Conservation (phyloP, 257 asterid genomes). For the Nemophila menziesii region DNA sequence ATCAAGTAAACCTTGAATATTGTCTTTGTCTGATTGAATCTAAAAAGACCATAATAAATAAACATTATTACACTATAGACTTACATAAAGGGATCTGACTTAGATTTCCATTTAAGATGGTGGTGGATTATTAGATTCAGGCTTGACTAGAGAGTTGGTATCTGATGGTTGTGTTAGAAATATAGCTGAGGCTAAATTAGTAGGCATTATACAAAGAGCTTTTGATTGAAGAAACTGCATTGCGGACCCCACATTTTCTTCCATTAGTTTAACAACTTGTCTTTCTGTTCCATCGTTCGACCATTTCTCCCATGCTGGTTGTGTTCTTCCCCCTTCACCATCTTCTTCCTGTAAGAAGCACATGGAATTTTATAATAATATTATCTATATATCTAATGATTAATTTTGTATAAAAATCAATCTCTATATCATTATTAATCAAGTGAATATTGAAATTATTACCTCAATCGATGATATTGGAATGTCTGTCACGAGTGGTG, state of each 20-base stretch:
- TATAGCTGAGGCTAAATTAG: slow-evolving; percentile 85
- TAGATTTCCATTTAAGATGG: slow-evolving; percentile 29
- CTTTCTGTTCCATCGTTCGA: slow-evolving; percentile 94
- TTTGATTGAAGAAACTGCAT: slow-evolving; percentile 97
- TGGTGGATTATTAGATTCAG: slow-evolving; percentile 59
- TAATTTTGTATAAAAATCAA: background rate
- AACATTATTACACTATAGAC: too few relatives aligned
- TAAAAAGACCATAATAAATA: background rate
- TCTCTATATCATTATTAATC: too few relatives aligned
- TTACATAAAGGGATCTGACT: slow-evolving; percentile 33
- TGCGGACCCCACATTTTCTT: slow-evolving; percentile 94
- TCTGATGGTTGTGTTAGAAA: slow-evolving; percentile 77
- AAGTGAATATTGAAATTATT: too few relatives aligned
- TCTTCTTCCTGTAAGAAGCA: slow-evolving; percentile 51
- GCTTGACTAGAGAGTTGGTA: slow-evolving; percentile 36
- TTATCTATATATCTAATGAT: background rate
- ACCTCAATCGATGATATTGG: slow-evolving; percentile 80
- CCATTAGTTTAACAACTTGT: slow-evolving; percentile 96
- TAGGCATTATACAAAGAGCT: slow-evolving; percentile 95
- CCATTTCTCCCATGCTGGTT: slow-evolving; percentile 99
- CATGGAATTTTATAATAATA: background rate
- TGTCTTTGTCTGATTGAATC: slow-evolving; percentile 31
- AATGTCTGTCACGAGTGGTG: slow-evolving; percentile 91
- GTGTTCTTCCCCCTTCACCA: slow-evolving; percentile 46
- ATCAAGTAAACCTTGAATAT: slow-evolving; percentile 37